Base-by-base conservation (phyloP, 2,329 filamentous ascomycete species). In the Alternaria gansuensis region DNA sequence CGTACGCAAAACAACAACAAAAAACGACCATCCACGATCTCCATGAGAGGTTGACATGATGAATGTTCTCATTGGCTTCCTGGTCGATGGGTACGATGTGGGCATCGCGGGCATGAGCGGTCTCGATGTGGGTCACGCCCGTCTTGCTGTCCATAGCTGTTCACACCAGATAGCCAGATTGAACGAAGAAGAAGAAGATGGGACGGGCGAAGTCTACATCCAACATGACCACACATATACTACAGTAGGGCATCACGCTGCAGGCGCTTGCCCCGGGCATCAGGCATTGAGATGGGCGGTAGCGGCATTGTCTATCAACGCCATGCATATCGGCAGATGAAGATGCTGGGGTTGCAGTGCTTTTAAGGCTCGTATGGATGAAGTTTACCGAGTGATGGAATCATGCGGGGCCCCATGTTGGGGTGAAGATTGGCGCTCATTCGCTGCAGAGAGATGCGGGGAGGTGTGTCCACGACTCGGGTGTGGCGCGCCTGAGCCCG, bases 11-110 rank as follows among this genome's bases (percentile, higher is more conserved):
- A 61, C 82, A 85, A 17, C 82, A 82, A 21, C 85, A 70, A 50
- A 82, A 81, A 24, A 82, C 79, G 1, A 81, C 80, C 9, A 81
- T 66, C 83, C 83, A 87, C 54, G 83, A 85, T 61, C 83, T 78
- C 84, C 84, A 87, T 39, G 82, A 81, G 11, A 86, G 72, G 46
- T 81, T 73, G 61, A 86, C 74, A 64, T 83, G 83, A 14, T 53
- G 59, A 4, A 54, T 64, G 40, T 74, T 56, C 44, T 76, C 72
- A 7, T 56, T 58, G 21, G 71, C 72, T 54, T 74, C 71, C 41
- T 75, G 64, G 40, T 72, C 63, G 17, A 75, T 63, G 29, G 72
- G 64, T 28, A 72, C 67, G 10, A 74, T 65, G 53, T 66, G 64
- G 1, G 62, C 45, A 6, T 60, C 46, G 4, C 53, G 40, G 39